Evolutionary conservation across 1,284 basidiomycete genomes (phyloP).

Genomic region (Wolfiporia cocos): DNA sequence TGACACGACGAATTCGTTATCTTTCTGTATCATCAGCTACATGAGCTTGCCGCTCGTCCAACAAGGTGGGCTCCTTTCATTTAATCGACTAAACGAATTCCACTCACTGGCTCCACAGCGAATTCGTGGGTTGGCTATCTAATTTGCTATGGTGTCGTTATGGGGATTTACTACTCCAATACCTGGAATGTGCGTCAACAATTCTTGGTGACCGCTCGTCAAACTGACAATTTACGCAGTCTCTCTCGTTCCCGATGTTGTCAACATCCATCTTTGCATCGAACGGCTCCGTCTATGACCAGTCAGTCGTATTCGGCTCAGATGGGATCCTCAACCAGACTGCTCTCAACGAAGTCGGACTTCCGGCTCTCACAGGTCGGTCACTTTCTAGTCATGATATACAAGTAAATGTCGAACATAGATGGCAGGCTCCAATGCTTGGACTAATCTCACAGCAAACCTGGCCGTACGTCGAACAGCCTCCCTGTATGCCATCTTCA

Average conservation of each 20-base stretch:
- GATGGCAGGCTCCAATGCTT: constrained; percentile 46
- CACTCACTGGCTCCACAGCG: constrained; percentile 22
- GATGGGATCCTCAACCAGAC: constrained; percentile 49
- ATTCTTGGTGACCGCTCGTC: not conserved
- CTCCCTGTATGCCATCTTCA: too few relatives aligned
- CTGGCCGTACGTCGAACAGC: constrained; percentile 44
- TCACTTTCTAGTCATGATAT: not conserved
- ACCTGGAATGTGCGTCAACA: constrained; percentile 44
- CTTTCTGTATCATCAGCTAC: constrained; percentile 21
- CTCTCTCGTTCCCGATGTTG: constrained; percentile 52
- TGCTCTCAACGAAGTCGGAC: constrained; percentile 45
- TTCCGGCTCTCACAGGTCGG: constrained; percentile 33
- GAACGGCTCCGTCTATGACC: constrained; percentile 51
- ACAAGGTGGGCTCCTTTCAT: constrained; percentile 34
- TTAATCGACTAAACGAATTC: constrained; percentile 1
- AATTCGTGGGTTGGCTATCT: constrained; percentile 52
- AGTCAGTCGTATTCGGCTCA: constrained; percentile 46
- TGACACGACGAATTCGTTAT: too few relatives aligned
- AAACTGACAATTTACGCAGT: constrained; percentile 25
- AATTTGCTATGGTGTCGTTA: constrained; percentile 48
- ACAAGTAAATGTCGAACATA: not conserved
- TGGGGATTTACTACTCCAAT: constrained; percentile 55
- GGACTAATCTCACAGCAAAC: constrained; percentile 46
- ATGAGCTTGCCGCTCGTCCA: constrained; percentile 47
- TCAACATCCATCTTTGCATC: constrained; percentile 54